Evolutionary conservation across 2,329 filamentous ascomycete genomes (phyloP), one percentile per base, ranked within the genome.

Genomic region (Neonectria magnoliae): DNA sequence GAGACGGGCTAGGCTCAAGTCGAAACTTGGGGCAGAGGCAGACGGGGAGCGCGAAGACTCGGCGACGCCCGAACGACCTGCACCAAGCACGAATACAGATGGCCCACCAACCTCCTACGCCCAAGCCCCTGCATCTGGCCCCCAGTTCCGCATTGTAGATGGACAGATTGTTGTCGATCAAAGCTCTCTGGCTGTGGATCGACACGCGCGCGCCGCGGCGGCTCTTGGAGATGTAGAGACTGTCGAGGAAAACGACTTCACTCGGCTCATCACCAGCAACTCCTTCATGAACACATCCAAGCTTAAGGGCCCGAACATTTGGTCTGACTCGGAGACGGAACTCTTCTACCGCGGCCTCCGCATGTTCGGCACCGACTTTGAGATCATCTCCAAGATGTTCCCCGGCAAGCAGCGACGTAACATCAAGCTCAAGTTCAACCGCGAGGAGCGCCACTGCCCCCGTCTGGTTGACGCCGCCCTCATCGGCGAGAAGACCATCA

Each of bases 331-430:
- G 13, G 87, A 90, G 64, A 95, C 91, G 4, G 90, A 92, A 60
- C 83, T 87, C 48, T 96, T 96, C 80, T 96, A 94, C 81, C 86
- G 90, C 29, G 90, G 88, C 1, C 83, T 97, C 2, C 81, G 84
- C 62, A 91, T 91, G 84, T 94, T 93, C 74, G 93, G 93, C 60
- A 95, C 92, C 1, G 92, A 95, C 76, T 97, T 96, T 75, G 86
- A 90, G 76, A 92, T 93, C 79, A 94, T 97, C 71, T 86, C 87
- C 64, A 87, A 88, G 71, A 89, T 94, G 85, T 94, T 97, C 73
- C 87, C 89, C 1, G 86, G 87, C 67, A 89, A 91, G 73, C 91
- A 87, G 64, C 86, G 93, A 18, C 87, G 90, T 33, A 88, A 92
- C 76, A 86, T 96, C 79, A 95, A 95, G 81, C 85, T 91, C 68